These are phyloP conservation scores for Irpex sp. DNA, from an alignment of 1,284 basidiomycete species.

Conservation along the genomic window DNA sequence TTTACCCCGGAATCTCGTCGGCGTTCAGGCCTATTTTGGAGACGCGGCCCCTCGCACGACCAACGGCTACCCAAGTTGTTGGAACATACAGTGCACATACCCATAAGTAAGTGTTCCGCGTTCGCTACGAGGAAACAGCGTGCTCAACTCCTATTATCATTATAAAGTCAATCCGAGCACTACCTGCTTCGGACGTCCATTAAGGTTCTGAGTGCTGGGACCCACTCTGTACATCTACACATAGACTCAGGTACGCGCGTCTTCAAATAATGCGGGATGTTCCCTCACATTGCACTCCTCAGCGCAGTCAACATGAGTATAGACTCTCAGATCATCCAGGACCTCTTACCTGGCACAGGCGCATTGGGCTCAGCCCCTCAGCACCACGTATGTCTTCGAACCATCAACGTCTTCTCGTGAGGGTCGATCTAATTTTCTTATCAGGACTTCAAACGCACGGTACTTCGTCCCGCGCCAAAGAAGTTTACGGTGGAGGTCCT, in stretches of 20 bases:
- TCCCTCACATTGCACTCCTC: background rate
- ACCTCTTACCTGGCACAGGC: constrained; percentile 22
- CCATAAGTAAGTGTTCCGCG: constrained; percentile 8
- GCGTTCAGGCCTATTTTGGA: background rate
- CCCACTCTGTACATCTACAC: background rate
- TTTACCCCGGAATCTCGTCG: background rate
- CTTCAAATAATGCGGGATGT: background rate
- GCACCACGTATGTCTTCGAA: constrained; percentile 22
- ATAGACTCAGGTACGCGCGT: background rate
- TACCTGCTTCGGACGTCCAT: background rate
- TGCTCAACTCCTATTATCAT: background rate
- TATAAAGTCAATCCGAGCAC: background rate
- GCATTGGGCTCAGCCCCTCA: constrained; percentile 24
- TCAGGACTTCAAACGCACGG: constrained; percentile 53
- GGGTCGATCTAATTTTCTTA: background rate
- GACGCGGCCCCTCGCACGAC: background rate
- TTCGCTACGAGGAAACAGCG: background rate
- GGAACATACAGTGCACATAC: constrained; percentile 9
- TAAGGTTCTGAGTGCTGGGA: background rate
- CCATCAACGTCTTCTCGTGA: background rate
- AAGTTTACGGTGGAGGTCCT: constrained; percentile 58
- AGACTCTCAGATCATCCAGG: constrained; percentile 15
- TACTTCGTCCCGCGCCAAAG: constrained; percentile 56
- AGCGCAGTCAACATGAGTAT: background rate
- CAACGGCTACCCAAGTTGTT: constrained; percentile 1